These are phyloP conservation scores for Globisporangium alternatum DNA, from an alignment of 352 stramenopile species.

Conservation along the genomic window DNA sequence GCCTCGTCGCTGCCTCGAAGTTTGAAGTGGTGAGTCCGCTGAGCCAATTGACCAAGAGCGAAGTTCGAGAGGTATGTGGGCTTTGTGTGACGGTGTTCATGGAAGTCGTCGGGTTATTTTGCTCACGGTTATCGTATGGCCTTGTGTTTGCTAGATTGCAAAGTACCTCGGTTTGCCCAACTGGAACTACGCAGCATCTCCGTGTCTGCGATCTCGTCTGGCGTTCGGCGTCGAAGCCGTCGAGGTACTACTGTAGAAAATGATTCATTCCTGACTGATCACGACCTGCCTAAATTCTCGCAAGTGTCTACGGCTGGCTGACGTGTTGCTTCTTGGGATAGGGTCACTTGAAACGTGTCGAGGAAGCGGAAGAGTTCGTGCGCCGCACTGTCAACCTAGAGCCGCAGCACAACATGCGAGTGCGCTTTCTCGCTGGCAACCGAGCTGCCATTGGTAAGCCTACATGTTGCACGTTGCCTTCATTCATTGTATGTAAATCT, in stretches of 20 bases:
- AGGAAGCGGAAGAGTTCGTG: slow-evolving; percentile 65
- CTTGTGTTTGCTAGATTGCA: slow-evolving; percentile 36
- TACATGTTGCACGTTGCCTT: neutral
- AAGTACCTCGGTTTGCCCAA: slow-evolving; percentile 93
- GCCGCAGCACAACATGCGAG: slow-evolving; percentile 59
- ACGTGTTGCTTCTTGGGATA: slow-evolving; percentile 13
- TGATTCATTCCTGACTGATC: no score
- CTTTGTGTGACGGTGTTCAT: no score
- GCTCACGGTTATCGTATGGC: neutral
- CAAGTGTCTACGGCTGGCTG: neutral
- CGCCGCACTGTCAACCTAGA: slow-evolving; percentile 39
- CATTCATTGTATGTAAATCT: neutral
- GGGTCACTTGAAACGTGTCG: slow-evolving; percentile 69
- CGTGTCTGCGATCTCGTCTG: slow-evolving; percentile 94
- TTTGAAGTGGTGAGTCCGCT: slow-evolving; percentile 94
- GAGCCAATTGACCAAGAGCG: slow-evolving; percentile 83
- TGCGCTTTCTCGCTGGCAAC: slow-evolving; percentile 72
- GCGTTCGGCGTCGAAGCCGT: slow-evolving; percentile 93
- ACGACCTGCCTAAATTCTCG: no score
- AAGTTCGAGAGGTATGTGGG: slow-evolving; percentile 61
- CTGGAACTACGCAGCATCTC: slow-evolving; percentile 94
- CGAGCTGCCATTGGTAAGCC: slow-evolving; percentile 62
- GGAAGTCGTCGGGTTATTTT: neutral
- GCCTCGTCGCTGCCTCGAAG: slow-evolving; percentile 90
- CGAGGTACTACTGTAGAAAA: slow-evolving; percentile 30